phyloP scores from a whole-genome alignment of 148 eudicot species.

The Linanthus parryae region DNA sequence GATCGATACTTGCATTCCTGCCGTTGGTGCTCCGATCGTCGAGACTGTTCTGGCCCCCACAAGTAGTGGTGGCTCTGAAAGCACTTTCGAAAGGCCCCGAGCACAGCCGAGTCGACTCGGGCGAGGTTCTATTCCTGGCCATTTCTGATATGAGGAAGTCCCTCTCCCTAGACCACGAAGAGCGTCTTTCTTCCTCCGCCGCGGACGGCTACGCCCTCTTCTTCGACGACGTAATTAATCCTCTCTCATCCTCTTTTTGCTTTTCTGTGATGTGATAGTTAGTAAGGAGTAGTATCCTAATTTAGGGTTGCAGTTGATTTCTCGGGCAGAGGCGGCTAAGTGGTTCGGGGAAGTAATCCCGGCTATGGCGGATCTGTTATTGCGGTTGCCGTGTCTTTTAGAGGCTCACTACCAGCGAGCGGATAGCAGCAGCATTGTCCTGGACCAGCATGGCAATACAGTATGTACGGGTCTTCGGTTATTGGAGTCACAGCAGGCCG shows the following conservation, averaged over 20 bases:
- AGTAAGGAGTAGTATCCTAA: too few relatives aligned
- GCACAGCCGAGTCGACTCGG: constrained; percentile 74
- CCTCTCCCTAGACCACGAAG: constrained; percentile 39
- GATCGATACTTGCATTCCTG: constrained; percentile 46
- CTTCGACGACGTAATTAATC: constrained; percentile 59
- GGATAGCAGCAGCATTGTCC: constrained; percentile 15
- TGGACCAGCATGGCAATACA: constrained; percentile 5
- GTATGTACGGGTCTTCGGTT: constrained; percentile 55
- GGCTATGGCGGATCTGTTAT: constrained; percentile 49
- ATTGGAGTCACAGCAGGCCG: constrained; percentile 64
- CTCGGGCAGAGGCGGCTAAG: constrained; percentile 55
- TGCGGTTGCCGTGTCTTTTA: constrained; percentile 58
- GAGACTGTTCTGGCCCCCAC: constrained; percentile 52
- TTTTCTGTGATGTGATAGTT: too few relatives aligned
- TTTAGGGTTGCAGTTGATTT: constrained; percentile 71
- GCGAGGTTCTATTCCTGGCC: constrained; percentile 64
- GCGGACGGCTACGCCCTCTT: constrained; percentile 62
- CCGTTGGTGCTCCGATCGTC: constrained; percentile 55
- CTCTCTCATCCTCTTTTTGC: neutral
- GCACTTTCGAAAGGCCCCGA: constrained; percentile 60
- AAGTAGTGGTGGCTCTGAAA: constrained; percentile 55
- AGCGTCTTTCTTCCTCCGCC: constrained; percentile 29
- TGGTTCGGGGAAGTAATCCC: constrained; percentile 81
- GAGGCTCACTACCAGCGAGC: constrained; percentile 66
- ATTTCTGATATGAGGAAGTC: constrained; percentile 63